phyloP scores from a whole-genome alignment of 2,329 filamentous ascomycete species.

The Neonectria hederae region DNA sequence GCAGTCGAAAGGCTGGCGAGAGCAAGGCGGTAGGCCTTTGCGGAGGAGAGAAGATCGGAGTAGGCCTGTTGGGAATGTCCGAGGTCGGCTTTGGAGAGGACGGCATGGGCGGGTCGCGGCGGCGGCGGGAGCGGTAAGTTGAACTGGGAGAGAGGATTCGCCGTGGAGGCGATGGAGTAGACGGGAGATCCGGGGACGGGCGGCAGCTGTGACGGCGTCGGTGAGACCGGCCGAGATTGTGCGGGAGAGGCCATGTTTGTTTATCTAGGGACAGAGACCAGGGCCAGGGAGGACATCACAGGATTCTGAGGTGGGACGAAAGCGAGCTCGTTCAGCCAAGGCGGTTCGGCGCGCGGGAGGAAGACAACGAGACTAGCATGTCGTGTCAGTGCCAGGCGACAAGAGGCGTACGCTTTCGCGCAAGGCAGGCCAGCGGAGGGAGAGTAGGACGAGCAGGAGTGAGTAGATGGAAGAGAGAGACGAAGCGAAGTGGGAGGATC shows the following conservation, averaged over 20 bases:
- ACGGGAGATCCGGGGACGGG: constrained; percentile 71
- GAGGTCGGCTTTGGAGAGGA: constrained; percentile 71
- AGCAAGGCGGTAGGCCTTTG: constrained; percentile 71
- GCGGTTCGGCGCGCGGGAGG: neutral
- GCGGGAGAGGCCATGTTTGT: constrained; percentile 47
- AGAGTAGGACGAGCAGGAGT: neutral
- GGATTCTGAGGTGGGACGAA: constrained; percentile 10
- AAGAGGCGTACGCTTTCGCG: neutral
- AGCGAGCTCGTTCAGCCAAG: constrained; percentile 16
- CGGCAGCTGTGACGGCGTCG: constrained; percentile 65
- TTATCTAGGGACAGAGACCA: constrained; percentile 31
- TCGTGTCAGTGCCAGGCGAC: constrained; percentile 6
- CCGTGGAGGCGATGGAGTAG: constrained; percentile 70
- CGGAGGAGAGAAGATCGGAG: constrained; percentile 67
- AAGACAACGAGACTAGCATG: constrained; percentile 20
- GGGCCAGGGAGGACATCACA: constrained; percentile 27
- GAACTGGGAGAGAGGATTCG: constrained; percentile 67
- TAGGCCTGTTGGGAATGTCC: constrained; percentile 71
- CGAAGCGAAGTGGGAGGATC: constrained; percentile 18
- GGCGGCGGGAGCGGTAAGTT: constrained; percentile 69
- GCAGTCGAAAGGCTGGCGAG: constrained; percentile 69
- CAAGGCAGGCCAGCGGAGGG: neutral
- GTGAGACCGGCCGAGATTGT: constrained; percentile 54
- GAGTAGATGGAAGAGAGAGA: neutral
- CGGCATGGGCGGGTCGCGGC: constrained; percentile 64